A percentile compares a stretch with the other conserved stretches of the same genome.
Conservation (phyloP, 768 basidiomycete genomes). For the Russula abietina region DNA sequence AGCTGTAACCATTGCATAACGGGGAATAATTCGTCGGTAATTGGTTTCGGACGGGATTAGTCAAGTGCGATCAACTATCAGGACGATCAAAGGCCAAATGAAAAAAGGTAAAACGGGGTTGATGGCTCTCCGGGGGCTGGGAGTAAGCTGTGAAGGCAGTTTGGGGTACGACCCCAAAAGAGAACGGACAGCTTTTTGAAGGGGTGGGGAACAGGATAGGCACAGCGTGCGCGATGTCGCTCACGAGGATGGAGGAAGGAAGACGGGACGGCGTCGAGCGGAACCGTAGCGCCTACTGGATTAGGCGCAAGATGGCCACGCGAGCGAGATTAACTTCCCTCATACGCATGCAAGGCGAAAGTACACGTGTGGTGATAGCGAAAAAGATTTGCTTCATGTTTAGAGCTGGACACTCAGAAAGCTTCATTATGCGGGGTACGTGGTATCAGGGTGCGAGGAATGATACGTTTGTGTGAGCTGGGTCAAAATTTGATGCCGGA, state of each 20-base stretch:
- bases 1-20: slow-evolving; percentile 15
- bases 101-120: not conserved
- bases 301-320: slow-evolving; percentile 16
- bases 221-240: slow-evolving; percentile 14
- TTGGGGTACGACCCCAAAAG: slow-evolving; percentile 13
- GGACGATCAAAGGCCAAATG: not conserved
- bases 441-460: no score
- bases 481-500: not conserved
- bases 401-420: slow-evolving; percentile 2
- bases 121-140: not conserved
- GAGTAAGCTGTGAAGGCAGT: slow-evolving; percentile 15
- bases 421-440: not conserved
- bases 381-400: not conserved
- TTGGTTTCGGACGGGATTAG: not conserved
- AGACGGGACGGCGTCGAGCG: not conserved
- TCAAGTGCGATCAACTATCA: not conserved
- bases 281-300: slow-evolving; percentile 4
- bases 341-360: not conserved
- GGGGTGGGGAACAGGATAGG: slow-evolving; percentile 5
- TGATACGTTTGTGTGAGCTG: not conserved
- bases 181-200: slow-evolving; percentile 7
- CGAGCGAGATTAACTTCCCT: not conserved
- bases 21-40: not conserved
- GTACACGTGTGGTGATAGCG: slow-evolving; percentile 1
- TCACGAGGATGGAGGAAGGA: not conserved